Conservation (phyloP, 2,329 filamentous ascomycete genomes). For the Ascochyta rabiei region DNA sequence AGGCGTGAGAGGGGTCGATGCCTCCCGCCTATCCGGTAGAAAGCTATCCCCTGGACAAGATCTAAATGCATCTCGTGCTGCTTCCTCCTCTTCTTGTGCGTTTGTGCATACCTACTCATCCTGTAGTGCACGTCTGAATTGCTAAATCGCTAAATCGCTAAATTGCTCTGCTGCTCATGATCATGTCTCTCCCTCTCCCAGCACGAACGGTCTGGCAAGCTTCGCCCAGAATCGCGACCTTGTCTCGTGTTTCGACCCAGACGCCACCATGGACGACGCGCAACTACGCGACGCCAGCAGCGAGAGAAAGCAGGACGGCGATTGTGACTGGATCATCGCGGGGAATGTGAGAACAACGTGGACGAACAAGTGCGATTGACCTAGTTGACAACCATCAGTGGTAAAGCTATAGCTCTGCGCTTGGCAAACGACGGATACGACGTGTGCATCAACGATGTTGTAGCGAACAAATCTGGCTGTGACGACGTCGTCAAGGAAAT, state of each 20-base stretch:
- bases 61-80: slow-evolving; percentile 9
- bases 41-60: slow-evolving; percentile 8
- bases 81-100: background rate
- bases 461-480: slow-evolving; percentile 58
- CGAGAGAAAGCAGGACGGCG: slow-evolving; percentile 37
- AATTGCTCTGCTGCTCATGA: background rate
- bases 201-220: slow-evolving; percentile 30
- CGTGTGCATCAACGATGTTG: slow-evolving; percentile 68
- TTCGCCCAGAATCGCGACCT: slow-evolving; percentile 16
- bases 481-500: slow-evolving; percentile 63
- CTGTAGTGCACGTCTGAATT: too few species aligned
- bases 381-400: slow-evolving; percentile 49
- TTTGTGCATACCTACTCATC: background rate
- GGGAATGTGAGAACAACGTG: slow-evolving; percentile 42
- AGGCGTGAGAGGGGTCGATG: slow-evolving; percentile 33
- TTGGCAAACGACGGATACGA: slow-evolving; percentile 70
- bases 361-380: background rate
- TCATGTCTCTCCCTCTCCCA: slow-evolving; percentile 34
- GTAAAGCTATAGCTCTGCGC: slow-evolving; percentile 67
- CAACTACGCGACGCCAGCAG: slow-evolving; percentile 30
- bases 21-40: slow-evolving; percentile 34
- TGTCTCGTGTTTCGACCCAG: slow-evolving; percentile 21
- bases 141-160: too few species aligned
- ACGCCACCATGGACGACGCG: slow-evolving; percentile 29
- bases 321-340: slow-evolving; percentile 49